Percentiles rank a stretch among this genome's conserved stretches.
These are phyloP conservation scores for Xylaria telfairii DNA, from an alignment of 495 filamentous ascomycete genomes.

Conservation along the genomic window DNA sequence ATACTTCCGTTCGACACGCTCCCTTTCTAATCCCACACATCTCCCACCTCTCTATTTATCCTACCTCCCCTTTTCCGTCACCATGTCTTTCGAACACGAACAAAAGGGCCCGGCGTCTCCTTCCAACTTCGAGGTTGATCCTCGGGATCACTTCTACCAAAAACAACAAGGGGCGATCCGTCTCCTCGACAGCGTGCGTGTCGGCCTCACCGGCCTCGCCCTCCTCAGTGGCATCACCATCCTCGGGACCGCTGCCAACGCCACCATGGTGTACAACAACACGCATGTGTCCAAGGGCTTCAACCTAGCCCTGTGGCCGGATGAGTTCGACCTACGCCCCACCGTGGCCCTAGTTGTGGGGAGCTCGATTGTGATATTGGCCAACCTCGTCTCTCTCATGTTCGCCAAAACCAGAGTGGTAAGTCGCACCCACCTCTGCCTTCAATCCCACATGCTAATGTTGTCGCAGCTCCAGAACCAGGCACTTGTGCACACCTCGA, in stretches of 20 bases:
- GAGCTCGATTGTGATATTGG: slow-evolving; percentile 48
- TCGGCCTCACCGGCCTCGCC: slow-evolving; percentile 55
- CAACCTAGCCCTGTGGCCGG: slow-evolving; percentile 57
- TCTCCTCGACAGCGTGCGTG: slow-evolving; percentile 48
- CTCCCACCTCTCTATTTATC: slow-evolving; percentile 12
- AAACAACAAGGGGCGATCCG: slow-evolving; percentile 43
- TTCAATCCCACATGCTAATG: slow-evolving; percentile 4
- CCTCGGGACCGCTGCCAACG: slow-evolving; percentile 56
- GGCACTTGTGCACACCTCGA: slow-evolving; percentile 41
- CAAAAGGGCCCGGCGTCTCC: slow-evolving; percentile 30
- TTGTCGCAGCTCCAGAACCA: slow-evolving; percentile 50
- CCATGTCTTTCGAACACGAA: slow-evolving; percentile 39
- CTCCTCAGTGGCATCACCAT: slow-evolving; percentile 55
- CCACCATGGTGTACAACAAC: slow-evolving; percentile 53
- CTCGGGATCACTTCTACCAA: slow-evolving; percentile 45
- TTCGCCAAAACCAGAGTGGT: slow-evolving; percentile 49
- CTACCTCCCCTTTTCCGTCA: not conserved
- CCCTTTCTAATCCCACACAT: slow-evolving; percentile 1
- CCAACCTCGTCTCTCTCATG: slow-evolving; percentile 50
- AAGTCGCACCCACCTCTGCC: slow-evolving; percentile 26
- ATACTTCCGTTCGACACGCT: slow-evolving; percentile 1
- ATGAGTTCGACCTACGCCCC: slow-evolving; percentile 56
- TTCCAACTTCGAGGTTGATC: slow-evolving; percentile 48
- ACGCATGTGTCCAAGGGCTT: slow-evolving; percentile 53
- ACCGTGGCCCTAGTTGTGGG: slow-evolving; percentile 56